These are phyloP conservation scores for Fraxinus anomala DNA, from an alignment of 257 asterid species.

Conservation along the genomic window DNA sequence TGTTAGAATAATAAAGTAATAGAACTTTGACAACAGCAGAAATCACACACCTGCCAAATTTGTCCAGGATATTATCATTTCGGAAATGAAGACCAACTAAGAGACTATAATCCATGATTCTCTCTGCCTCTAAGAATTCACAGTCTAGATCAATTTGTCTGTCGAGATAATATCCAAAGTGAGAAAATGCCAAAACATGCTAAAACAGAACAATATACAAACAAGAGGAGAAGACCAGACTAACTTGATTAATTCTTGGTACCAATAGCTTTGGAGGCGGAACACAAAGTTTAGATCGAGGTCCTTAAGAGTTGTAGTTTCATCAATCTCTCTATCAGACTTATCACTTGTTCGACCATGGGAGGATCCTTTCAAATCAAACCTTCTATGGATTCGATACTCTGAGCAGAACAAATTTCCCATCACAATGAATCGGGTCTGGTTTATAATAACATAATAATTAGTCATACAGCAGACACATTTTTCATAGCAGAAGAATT, in stretches of 20 bases:
- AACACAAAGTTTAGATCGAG: conserved; percentile 72
- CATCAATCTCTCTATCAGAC: conserved; percentile 67
- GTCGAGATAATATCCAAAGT: conserved; percentile 19
- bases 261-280: conserved; percentile 60
- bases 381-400: conserved; percentile 71
- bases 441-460: conserved; percentile 11
- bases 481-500: conserved; percentile 8
- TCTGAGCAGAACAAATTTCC: conserved; percentile 87
- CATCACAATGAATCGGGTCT: conserved; percentile 92
- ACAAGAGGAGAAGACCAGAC: conserved; percentile 19
- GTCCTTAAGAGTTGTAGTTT: conserved; percentile 82
- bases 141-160: conserved; percentile 80
- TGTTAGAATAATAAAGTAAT: background rate
- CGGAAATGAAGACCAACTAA: conserved; percentile 82
- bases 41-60: conserved; percentile 41
- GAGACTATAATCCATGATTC: conserved; percentile 89
- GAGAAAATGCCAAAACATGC: background rate
- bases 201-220: background rate
- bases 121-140: conserved; percentile 79
- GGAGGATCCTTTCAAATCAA: conserved; percentile 83
- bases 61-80: conserved; percentile 52
- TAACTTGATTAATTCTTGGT: conserved; percentile 73
- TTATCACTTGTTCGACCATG: conserved; percentile 76
- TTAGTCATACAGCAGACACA: conserved; percentile 23
- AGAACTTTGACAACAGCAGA: background rate